These are phyloP conservation scores for Acephala macrosclerotiorum DNA, from an alignment of 2,329 filamentous ascomycete species.

Conservation along the genomic window DNA sequence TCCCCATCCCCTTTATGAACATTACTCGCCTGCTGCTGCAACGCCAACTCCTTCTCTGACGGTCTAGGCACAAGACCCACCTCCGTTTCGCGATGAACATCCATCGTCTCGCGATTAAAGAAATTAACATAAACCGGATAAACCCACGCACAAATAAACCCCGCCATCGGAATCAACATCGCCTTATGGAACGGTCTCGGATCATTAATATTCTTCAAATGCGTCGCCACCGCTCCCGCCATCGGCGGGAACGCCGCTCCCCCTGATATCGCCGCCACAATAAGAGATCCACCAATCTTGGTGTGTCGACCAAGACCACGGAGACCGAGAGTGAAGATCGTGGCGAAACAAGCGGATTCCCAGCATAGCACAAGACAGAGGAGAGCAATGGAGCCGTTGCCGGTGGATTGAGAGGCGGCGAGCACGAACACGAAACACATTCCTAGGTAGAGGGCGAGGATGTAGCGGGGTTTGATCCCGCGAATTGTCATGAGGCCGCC, in stretches of 20 bases:
- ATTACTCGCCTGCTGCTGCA: constrained; percentile 15
- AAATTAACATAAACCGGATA: constrained; percentile 47
- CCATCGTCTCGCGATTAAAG: constrained; percentile 42
- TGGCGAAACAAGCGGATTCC: constrained; percentile 81
- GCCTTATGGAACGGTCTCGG: constrained; percentile 35
- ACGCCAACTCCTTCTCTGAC: constrained; percentile 23
- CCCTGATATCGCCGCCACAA: constrained; percentile 75
- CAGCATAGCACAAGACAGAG: constrained; percentile 80
- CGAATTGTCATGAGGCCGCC: constrained; percentile 71
- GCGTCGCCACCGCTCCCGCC: constrained; percentile 61
- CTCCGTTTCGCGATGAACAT: constrained; percentile 32
- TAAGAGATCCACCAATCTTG: constrained; percentile 76
- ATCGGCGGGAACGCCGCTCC: constrained; percentile 77
- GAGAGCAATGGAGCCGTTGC: constrained; percentile 54
- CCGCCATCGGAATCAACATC: constrained; percentile 45
- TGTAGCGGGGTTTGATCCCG: constrained; percentile 62
- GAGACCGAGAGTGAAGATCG: constrained; percentile 79
- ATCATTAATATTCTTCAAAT: constrained; percentile 24
- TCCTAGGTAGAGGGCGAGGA: constrained; percentile 71
- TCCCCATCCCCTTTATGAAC: background rate
- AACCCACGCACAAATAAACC: constrained; percentile 44
- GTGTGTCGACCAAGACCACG: constrained; percentile 77
- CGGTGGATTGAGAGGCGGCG: constrained; percentile 11
- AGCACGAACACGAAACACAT: background rate
- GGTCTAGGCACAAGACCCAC: constrained; percentile 21